Evolutionary conservation across 208 protist species (phyloP).

Genomic region (Leishmania mexicana): DNA sequence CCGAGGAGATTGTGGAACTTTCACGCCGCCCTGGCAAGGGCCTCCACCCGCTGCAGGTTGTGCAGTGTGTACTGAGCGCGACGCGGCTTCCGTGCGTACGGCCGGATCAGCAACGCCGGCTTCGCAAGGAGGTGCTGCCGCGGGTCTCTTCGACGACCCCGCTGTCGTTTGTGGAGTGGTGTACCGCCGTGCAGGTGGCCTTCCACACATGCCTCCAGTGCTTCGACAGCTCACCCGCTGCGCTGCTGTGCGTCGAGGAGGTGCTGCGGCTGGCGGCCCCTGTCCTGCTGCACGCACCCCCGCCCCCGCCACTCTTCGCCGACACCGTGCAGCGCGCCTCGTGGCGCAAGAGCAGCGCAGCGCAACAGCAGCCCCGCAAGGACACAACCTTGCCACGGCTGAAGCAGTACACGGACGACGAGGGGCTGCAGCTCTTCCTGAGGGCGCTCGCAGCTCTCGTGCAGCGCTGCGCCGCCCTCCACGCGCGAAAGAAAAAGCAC

Average conservation of each 20-base stretch:
- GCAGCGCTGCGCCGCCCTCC: constrained; percentile 43
- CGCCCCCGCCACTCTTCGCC: constrained; percentile 1
- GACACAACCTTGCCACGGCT: constrained; percentile 35
- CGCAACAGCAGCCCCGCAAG: constrained; percentile 34
- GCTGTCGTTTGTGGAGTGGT: constrained; percentile 65
- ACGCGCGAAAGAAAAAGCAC: constrained; percentile 56
- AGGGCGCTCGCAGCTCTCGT: constrained; percentile 55
- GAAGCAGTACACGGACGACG: constrained; percentile 41
- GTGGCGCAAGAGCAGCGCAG: constrained; percentile 18
- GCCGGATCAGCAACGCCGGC: constrained; percentile 45
- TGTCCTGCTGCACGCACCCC: constrained; percentile 41
- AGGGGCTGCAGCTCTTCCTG: constrained; percentile 50
- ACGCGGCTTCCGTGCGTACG: constrained; percentile 59
- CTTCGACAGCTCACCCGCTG: constrained; percentile 33
- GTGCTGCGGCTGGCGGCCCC: constrained; percentile 59
- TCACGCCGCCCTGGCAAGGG: constrained; percentile 49
- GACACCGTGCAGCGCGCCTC: constrained; percentile 2
- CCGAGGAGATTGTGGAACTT: constrained; percentile 52
- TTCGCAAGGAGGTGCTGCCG: constrained; percentile 71
- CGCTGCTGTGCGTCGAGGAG: constrained; percentile 62
- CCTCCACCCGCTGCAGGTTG: constrained; percentile 63
- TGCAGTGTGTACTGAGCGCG: constrained; percentile 73
- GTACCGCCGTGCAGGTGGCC: constrained; percentile 34
- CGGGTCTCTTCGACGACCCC: constrained; percentile 43
- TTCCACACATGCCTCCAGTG: constrained; percentile 34